phyloP scores from a whole-genome alignment of 768 basidiomycete genomes.

The Boletus rubescentipes region DNA sequence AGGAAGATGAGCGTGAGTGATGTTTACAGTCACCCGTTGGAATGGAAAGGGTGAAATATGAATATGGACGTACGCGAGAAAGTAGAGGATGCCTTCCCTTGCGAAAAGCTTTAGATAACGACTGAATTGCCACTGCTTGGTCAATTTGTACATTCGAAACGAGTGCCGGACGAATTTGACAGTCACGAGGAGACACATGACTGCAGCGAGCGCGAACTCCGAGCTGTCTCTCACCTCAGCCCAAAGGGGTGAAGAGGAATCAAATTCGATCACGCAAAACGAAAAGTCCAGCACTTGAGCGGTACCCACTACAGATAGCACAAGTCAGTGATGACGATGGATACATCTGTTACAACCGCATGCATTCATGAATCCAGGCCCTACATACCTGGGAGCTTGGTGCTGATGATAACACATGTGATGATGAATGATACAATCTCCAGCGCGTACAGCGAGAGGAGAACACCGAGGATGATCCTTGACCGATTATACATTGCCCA shows the following conservation, averaged over 20 bases:
- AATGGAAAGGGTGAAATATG: background rate
- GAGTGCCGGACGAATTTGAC: background rate
- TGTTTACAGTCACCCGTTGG: background rate
- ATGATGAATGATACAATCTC: background rate
- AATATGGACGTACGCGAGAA: conserved; percentile 4
- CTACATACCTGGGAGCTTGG: background rate
- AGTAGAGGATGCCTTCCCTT: conserved; percentile 5
- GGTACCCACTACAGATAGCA: background rate
- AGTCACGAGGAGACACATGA: background rate
- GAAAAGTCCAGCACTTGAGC: background rate
- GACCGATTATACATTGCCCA: conserved; percentile 11
- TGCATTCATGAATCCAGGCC: background rate
- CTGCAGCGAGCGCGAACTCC: background rate
- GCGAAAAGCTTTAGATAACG: conserved; percentile 1
- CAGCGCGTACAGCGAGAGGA: background rate
- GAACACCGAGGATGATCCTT: conserved; percentile 2
- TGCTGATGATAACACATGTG: background rate
- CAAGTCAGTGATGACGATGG: background rate
- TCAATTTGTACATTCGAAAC: background rate
- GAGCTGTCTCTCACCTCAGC: background rate
- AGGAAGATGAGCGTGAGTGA: background rate
- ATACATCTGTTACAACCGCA: background rate
- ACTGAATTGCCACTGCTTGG: background rate
- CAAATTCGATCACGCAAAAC: background rate
- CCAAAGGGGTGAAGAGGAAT: background rate